Evolutionary conservation across 176 grass and related monocot genomes (phyloP).

Genomic region (Puccinellia tenuiflora): DNA sequence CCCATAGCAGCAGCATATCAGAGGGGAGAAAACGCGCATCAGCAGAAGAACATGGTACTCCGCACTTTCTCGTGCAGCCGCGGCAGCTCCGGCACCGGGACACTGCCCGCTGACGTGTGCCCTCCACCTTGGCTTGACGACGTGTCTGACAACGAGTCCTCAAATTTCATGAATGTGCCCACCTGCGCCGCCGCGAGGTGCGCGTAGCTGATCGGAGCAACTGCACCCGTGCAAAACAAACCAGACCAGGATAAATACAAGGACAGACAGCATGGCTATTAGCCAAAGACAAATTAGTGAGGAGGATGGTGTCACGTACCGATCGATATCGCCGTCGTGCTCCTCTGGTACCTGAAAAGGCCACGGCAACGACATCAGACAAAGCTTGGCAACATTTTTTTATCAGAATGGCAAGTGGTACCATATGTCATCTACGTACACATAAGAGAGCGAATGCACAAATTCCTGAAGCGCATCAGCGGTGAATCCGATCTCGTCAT

Average conservation of each 20-base stretch:
- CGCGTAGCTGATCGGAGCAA: neutral
- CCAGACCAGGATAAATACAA: neutral
- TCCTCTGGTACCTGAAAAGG: slow-evolving; percentile 82
- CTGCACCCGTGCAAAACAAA: neutral
- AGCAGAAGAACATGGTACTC: neutral
- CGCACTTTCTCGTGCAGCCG: neutral
- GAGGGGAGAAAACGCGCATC: neutral
- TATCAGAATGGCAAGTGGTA: neutral
- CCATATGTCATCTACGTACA: slow-evolving; percentile 40
- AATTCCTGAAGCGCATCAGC: slow-evolving; percentile 83
- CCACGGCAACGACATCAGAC: neutral
- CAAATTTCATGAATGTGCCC: neutral
- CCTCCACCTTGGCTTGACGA: neutral
- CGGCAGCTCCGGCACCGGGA: neutral
- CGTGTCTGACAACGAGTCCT: neutral
- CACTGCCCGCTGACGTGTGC: neutral
- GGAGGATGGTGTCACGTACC: slow-evolving; percentile 23
- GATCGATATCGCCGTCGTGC: slow-evolving; percentile 82
- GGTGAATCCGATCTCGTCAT: slow-evolving; percentile 75
- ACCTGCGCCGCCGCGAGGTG: neutral
- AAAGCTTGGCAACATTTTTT: neutral
- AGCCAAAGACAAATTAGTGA: neutral
- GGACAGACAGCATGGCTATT: neutral
- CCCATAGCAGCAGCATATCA: too few relatives aligned
- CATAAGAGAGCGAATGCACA: slow-evolving; percentile 88